These are phyloP conservation scores for Scheffersomyces titani DNA, from an alignment of 1,139 yeast genomes.

Conservation along the genomic window DNA sequence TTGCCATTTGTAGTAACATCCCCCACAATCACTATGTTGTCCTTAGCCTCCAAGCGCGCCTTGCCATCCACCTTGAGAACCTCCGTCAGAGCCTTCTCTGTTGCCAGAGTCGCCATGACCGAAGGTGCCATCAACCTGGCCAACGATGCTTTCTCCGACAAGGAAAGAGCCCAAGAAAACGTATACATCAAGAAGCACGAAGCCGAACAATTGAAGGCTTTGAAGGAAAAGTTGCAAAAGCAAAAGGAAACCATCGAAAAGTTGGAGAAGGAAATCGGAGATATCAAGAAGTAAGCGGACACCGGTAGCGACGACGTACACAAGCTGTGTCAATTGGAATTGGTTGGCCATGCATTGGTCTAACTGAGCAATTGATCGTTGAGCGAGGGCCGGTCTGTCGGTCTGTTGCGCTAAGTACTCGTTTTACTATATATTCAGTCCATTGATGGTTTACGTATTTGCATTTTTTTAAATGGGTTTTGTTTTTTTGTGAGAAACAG, in stretches of 20 bases:
- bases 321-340: background rate
- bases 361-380: background rate
- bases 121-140: constrained; percentile 28
- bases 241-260: constrained; percentile 47
- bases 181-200: constrained; percentile 49
- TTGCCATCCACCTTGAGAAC: constrained; percentile 13
- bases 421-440: background rate
- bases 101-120: constrained; percentile 31
- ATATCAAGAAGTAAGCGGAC: constrained; percentile 31
- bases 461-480: background rate
- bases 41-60: constrained; percentile 35
- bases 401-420: background rate
- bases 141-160: constrained; percentile 40
- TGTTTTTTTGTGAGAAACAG: background rate
- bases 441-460: background rate
- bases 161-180: constrained; percentile 48
- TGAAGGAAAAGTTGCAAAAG: constrained; percentile 46
- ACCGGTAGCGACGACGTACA: background rate
- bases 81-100: constrained; percentile 41
- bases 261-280: constrained; percentile 43
- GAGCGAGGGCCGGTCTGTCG: background rate
- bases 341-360: background rate
- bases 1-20: background rate
- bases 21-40: constrained; percentile 26
- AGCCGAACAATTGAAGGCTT: constrained; percentile 49